A percentile compares a stretch with the other conserved stretches of the same genome.
These are phyloP conservation scores for Ophiostoma sp. DNA, from an alignment of 2,329 filamentous ascomycete species.

Conservation along the genomic window DNA sequence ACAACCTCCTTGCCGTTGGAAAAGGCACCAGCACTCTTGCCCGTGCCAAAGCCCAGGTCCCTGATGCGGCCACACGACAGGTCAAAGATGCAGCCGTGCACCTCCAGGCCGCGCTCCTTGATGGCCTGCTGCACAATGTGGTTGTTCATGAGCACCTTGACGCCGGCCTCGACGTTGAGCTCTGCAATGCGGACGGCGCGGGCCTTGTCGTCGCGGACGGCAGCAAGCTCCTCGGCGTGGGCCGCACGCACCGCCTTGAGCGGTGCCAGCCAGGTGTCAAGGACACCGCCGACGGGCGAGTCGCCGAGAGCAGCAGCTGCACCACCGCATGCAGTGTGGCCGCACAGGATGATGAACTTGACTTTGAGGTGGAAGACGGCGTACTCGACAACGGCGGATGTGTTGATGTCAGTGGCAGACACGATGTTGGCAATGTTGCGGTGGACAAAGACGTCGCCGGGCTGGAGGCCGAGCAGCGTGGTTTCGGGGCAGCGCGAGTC, in stretches of 20 bases:
- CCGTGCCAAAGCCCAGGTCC: constrained; percentile 45
- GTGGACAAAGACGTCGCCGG: constrained; percentile 82
- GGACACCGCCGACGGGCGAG: constrained; percentile 45
- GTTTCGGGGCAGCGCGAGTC: constrained; percentile 83
- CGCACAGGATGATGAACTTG: constrained; percentile 64
- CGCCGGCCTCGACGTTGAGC: constrained; percentile 66
- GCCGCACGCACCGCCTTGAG: constrained; percentile 41
- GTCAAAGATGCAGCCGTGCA: constrained; percentile 76
- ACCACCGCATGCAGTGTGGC: constrained; percentile 64
- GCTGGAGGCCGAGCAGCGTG: constrained; percentile 68
- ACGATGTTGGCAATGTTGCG: constrained; percentile 87
- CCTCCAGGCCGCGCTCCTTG: constrained; percentile 60
- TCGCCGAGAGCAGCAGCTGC: constrained; percentile 53
- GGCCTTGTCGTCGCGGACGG: constrained; percentile 49
- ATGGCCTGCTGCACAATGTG: constrained; percentile 64
- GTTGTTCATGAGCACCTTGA: constrained; percentile 64
- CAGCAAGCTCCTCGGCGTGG: constrained; percentile 51
- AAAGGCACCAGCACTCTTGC: constrained; percentile 25
- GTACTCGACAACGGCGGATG: constrained; percentile 70
- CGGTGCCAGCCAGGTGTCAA: constrained; percentile 52
- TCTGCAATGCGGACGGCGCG: constrained; percentile 62
- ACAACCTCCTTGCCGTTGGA: constrained; percentile 35
- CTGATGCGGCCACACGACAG: constrained; percentile 44
- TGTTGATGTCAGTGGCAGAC: constrained; percentile 67
- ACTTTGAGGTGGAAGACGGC: constrained; percentile 67